Percentiles rank a stretch among this genome's conserved stretches.
Conservation (phyloP, 306 rosid species). For the Mimosa bimucronata region DNA sequence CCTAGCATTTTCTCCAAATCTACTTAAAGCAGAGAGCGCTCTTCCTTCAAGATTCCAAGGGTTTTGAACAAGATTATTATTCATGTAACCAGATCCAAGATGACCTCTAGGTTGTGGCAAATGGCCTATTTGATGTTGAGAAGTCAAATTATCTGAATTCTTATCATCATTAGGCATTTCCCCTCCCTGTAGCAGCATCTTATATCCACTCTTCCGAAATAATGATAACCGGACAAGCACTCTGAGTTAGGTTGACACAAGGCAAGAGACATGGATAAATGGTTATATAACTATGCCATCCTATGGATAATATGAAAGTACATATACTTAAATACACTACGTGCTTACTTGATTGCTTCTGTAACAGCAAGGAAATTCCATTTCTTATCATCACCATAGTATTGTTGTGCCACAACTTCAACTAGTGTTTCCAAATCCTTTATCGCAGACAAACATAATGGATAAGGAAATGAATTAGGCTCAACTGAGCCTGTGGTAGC, state of each 20-base stretch:
- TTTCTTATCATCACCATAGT: slow-evolving; percentile 82
- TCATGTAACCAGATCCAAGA: slow-evolving; percentile 45
- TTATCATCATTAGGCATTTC: slow-evolving; percentile 62
- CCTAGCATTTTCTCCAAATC: slow-evolving; percentile 83
- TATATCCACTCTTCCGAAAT: slow-evolving; percentile 83
- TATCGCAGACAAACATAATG: slow-evolving; percentile 83
- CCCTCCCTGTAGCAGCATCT: slow-evolving; percentile 86
- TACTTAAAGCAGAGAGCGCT: slow-evolving; percentile 81
- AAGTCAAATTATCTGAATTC: slow-evolving; percentile 42
- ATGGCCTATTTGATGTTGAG: slow-evolving; percentile 39
- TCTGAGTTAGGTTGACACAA: slow-evolving; percentile 58
- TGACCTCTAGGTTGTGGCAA: slow-evolving; percentile 44
- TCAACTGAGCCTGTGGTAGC: slow-evolving; percentile 47
- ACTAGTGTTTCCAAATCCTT: slow-evolving; percentile 90
- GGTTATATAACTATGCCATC: slow-evolving; percentile 17
- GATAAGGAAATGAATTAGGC: slow-evolving; percentile 68
- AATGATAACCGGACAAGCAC: slow-evolving; percentile 80
- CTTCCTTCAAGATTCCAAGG: slow-evolving; percentile 80
- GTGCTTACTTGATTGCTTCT: slow-evolving; percentile 84
- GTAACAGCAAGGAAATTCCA: slow-evolving; percentile 93
- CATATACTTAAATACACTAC: slow-evolving; percentile 24
- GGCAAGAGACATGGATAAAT: slow-evolving; percentile 35
- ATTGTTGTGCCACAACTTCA: slow-evolving; percentile 90
- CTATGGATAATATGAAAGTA: slow-evolving; percentile 30
- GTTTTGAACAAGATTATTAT: slow-evolving; percentile 47